These are phyloP conservation scores for Saturnispora sanitii DNA, from an alignment of 805 yeast species.

Conservation along the genomic window DNA sequence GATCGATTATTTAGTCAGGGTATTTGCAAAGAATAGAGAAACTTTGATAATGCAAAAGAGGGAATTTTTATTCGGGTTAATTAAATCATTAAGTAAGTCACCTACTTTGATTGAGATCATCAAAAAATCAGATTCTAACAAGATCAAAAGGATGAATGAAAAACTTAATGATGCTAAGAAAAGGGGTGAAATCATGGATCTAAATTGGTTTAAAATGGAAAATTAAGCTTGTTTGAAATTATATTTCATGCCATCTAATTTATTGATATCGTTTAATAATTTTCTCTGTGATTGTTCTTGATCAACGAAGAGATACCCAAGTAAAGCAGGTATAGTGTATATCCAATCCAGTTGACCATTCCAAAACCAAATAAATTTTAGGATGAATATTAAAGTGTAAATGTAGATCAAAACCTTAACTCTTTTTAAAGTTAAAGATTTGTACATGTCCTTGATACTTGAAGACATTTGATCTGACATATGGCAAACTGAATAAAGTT, in stretches of 20 bases:
- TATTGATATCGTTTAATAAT: slow-evolving; percentile 14
- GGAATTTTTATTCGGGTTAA: slow-evolving; percentile 19
- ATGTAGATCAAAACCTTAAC: neutral
- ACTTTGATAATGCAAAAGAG: slow-evolving; percentile 15
- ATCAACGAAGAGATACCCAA: slow-evolving; percentile 15
- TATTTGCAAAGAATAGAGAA: slow-evolving; percentile 14
- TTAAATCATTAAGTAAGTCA: slow-evolving; percentile 16
- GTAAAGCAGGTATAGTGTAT: slow-evolving; percentile 21
- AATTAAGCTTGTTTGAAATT: slow-evolving; percentile 27
- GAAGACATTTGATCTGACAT: slow-evolving; percentile 5
- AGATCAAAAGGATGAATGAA: slow-evolving; percentile 7
- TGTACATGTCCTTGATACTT: slow-evolving; percentile 3
- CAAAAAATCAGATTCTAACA: slow-evolving; percentile 5
- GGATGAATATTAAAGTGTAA: slow-evolving; percentile 8
- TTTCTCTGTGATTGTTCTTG: slow-evolving; percentile 14
- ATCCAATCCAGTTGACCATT: slow-evolving; percentile 15
- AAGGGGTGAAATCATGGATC: slow-evolving; percentile 11
- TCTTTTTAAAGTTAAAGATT: slow-evolving; percentile 3
- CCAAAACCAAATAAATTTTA: slow-evolving; percentile 9
- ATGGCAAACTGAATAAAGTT: slow-evolving; percentile 5
- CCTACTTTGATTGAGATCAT: slow-evolving; percentile 6
- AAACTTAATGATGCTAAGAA: neutral
- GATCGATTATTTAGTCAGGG: slow-evolving; percentile 13
- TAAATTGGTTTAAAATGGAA: slow-evolving; percentile 12
- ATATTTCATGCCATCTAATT: slow-evolving; percentile 21